phyloP scores from a whole-genome alignment of 2,329 filamentous ascomycete species.

The Colletotrichum shisoi region DNA sequence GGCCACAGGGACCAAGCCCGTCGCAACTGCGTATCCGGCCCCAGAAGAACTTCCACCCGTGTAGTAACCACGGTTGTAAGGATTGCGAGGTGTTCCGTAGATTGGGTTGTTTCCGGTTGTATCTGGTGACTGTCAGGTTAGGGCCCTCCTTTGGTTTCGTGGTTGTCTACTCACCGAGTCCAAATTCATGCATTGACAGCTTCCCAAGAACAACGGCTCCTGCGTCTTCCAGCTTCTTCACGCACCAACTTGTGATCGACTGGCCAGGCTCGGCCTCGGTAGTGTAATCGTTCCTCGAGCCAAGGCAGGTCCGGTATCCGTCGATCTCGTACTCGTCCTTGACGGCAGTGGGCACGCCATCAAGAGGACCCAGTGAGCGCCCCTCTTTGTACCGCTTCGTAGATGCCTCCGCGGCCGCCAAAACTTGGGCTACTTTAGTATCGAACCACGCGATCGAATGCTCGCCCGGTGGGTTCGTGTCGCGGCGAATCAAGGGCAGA shows the following conservation, averaged over 20 bases:
- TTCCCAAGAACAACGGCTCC: constrained; percentile 54
- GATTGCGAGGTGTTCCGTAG: constrained; percentile 78
- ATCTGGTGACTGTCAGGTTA: constrained; percentile 51
- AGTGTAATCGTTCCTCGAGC: constrained; percentile 68
- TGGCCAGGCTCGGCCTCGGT: constrained; percentile 51
- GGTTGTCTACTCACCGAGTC: constrained; percentile 62
- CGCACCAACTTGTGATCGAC: constrained; percentile 70
- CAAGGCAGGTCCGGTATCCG: constrained; percentile 74
- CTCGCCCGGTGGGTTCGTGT: constrained; percentile 48
- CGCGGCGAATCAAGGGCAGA: constrained; percentile 56
- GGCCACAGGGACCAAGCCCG: constrained; percentile 74
- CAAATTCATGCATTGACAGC: constrained; percentile 78
- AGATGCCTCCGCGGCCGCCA: constrained; percentile 55
- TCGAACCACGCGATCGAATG: constrained; percentile 57
- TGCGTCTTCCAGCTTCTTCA: constrained; percentile 72
- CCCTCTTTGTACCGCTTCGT: constrained; percentile 60
- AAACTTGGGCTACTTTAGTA: constrained; percentile 52
- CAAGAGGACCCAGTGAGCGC: constrained; percentile 68
- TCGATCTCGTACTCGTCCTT: constrained; percentile 80
- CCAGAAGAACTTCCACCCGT: constrained; percentile 80
- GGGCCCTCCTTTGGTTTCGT: neutral
- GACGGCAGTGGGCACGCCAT: constrained; percentile 76
- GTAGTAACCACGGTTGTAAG: constrained; percentile 76
- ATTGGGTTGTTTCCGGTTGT: constrained; percentile 79
- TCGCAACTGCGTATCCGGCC: constrained; percentile 72